Base-by-base conservation (phyloP, 768 basidiomycete species). In the Paxillus rubicundulus region DNA sequence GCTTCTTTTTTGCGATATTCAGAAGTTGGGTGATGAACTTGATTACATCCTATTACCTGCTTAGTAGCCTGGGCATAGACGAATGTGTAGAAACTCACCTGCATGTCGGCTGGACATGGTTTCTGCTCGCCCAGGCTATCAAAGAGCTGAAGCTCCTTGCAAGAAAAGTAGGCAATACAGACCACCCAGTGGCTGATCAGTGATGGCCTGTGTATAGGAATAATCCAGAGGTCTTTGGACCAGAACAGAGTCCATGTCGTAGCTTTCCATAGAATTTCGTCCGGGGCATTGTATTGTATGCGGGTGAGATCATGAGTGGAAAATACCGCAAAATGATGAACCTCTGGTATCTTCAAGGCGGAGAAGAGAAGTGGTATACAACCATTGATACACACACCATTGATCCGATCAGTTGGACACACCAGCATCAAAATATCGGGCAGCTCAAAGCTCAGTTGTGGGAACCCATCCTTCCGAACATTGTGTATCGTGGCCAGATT, bases 151-250 rank as follows among this genome's bases (percentile, higher is more conserved):
- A 72, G 21, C 20, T 61, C 43, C 2, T 54, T 49, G 7, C 21
- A 9, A 1, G 5, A 10, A 3, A 63, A 48, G 21, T 54, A 48
- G 0, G 64, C 48, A 4, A 61, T 45, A 6, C 61, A 63, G 5
- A 72, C 37, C 1, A 73, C 71, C 69, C 71, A 73, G 45, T 74
- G 72, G 9, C 56, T 38, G 0, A 52, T 49, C 2, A 5, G 5
- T 0, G 24, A 56, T 5, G 47, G 38, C 0, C 62, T 57, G 49
- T 74, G 73, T 6, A 76, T 70, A 0, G 73, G 74, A 2, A 75
- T 27, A 2, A 74, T 65, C 73, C 72, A 75, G 0, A 62, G 13
- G 5, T 52, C 32, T 40, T 64, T 67, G 0, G 17, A 12, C 72
- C 71, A 73, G 42, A 63, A 75, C 14, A 44, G 20, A 0, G 57